A percentile compares a stretch with the other conserved stretches of the same genome.
Evolutionary conservation across 2,329 filamentous ascomycete genomes (phyloP).

Genomic region (Penicillium sp.): DNA sequence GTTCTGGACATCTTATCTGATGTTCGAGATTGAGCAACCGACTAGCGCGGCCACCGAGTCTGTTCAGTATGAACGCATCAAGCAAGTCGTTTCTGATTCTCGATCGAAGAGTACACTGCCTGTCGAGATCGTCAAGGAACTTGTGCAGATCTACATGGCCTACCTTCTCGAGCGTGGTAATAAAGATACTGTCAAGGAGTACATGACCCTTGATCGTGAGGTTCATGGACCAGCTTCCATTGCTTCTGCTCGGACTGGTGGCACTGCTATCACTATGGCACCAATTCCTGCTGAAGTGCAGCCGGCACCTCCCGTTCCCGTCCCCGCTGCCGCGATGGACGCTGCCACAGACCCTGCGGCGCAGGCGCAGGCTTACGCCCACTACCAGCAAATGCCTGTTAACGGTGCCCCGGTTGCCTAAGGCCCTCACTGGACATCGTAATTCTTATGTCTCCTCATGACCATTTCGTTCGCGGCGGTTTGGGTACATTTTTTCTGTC

Average conservation of each 20-base stretch:
- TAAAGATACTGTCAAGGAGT: constrained; percentile 84
- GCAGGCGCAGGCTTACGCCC: constrained; percentile 32
- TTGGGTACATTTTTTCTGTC: not conserved
- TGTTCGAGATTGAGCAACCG: constrained; percentile 86
- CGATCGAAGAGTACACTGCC: constrained; percentile 73
- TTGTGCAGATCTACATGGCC: constrained; percentile 77
- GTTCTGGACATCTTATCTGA: constrained; percentile 89
- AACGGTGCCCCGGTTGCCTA: constrained; percentile 30
- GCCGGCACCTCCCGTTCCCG: not conserved
- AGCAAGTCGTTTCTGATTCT: constrained; percentile 77
- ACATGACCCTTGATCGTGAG: constrained; percentile 79
- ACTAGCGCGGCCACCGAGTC: constrained; percentile 67
- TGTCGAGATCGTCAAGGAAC: constrained; percentile 68
- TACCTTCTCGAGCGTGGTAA: constrained; percentile 83
- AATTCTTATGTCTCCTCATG: constrained; percentile 16
- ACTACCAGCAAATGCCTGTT: constrained; percentile 36
- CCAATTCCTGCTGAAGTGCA: constrained; percentile 11
- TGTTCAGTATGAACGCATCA: constrained; percentile 73
- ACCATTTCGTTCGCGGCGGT: constrained; percentile 7
- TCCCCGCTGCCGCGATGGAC: constrained; percentile 5
- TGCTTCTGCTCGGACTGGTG: constrained; percentile 35
- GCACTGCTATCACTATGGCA: constrained; percentile 15
- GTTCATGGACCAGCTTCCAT: constrained; percentile 70
- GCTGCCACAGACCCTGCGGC: constrained; percentile 19
- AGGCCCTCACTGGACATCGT: constrained; percentile 13